Evolutionary conservation across 306 rosid species (phyloP), one percentile per base, ranked within the genome.

Genomic region (Mucuna pruriens): DNA sequence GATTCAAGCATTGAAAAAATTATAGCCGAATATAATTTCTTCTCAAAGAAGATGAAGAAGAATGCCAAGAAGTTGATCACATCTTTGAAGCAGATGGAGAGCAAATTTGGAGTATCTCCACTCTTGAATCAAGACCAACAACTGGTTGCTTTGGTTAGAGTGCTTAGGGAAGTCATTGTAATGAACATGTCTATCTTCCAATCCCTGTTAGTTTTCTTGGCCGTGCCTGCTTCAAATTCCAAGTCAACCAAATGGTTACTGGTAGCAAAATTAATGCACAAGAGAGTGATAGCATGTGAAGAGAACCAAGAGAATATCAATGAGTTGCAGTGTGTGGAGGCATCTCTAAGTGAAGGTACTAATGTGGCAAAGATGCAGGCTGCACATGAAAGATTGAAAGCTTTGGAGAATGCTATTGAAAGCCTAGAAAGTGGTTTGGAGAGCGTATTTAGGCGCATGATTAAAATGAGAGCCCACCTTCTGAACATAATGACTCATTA

Each of bases 21-120:
- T 46, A 40, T 89, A 5, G 77, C 81, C 1, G 85, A 77, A 84
- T 91, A 87, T 75, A 70, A 13, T 4, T 54, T 74, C 15, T 87
- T 88, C 68, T 81, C 88, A 23, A 92, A 82, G 23, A 76, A 85
- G 77, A 84, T 88, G 84, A 91, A 84, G 83, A 94, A 91, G 54
- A 86, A 84, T n/a, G 83, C 77, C 29, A 88, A 76, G 36, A 91
- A 81, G 72, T 46, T 86, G 65, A 81, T 85, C 48, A 12, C 82
- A 67, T 36, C 76, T 20, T 57, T 89, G 65, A 90, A 82, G 84
- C 81, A 77, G 1, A 79, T 87, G 87, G 84, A 85, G 0, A 75
- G 9, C 68, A 88, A 82, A 80, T 84, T 83, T 67, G 88, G 82
- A 11, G 57, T 22, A 26, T 25, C 76, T 2, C 15, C 69, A 39